Percentiles rank a stretch among this genome's conserved stretches.
These are phyloP conservation scores for Tieghemostelium lacteum DNA, from an alignment of 78 protist species.

Conservation along the genomic window DNA sequence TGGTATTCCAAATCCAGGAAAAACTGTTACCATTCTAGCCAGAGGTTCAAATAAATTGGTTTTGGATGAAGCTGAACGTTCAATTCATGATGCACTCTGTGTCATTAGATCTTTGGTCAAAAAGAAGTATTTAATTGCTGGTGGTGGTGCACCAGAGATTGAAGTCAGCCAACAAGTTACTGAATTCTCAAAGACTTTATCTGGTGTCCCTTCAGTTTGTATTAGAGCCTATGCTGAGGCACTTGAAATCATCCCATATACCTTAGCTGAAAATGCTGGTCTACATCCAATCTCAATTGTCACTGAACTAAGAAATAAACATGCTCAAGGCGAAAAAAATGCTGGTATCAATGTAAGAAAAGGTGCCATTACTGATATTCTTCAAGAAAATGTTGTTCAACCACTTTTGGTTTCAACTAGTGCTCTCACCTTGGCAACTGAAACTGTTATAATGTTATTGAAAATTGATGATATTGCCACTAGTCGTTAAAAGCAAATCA, in stretches of 20 bases:
- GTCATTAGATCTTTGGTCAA: conserved; percentile 99
- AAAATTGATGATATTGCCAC: conserved; percentile 98
- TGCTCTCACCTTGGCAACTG: conserved; percentile 98
- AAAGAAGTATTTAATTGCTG: conserved; percentile 94
- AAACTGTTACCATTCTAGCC: conserved; percentile 94
- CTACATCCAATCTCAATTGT: conserved; percentile 97
- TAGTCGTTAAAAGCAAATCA: conserved; percentile 28
- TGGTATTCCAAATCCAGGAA: conserved; percentile 92
- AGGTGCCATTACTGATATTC: conserved; percentile 93
- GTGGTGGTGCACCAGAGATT: conserved; percentile 99
- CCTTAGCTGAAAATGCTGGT: conserved; percentile 99
- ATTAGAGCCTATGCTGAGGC: conserved; percentile 98
- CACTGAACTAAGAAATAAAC: conserved; percentile 96
- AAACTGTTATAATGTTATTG: conserved; percentile 97
- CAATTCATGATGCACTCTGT: conserved; percentile 99
- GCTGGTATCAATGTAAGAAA: conserved; percentile 98
- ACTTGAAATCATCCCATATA: conserved; percentile 98
- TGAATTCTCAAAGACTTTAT: conserved; percentile 85
- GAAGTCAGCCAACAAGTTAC: conserved; percentile 89
- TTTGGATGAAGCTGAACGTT: conserved; percentile 98
- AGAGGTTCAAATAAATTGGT: conserved; percentile 97
- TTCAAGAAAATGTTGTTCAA: conserved; percentile 97
- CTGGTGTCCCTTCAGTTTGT: conserved; percentile 92
- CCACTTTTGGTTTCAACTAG: conserved; percentile 97
- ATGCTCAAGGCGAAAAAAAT: conserved; percentile 90